A percentile compares a stretch with the other conserved stretches of the same genome.
phyloP scores from a whole-genome alignment of 306 rosid genomes.

The Gynostemma pentaphyllum region DNA sequence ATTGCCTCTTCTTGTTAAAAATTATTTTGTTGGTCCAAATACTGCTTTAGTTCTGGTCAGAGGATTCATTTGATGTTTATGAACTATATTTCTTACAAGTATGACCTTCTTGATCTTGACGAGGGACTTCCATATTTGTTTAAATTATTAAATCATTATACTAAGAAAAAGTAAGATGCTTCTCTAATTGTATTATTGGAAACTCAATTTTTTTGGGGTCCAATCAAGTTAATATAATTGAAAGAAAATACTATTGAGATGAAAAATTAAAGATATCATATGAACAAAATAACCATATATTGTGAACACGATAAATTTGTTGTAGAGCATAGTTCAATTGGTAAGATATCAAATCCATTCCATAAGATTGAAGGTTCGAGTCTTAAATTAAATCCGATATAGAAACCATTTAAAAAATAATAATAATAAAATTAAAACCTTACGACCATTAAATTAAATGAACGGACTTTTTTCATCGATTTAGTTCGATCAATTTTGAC shows the following conservation, averaged over 20 bases:
- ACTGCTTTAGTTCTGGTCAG: background rate
- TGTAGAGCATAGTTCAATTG: no score
- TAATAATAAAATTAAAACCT: no score
- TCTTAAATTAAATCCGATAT: no score
- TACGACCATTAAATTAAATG: no score
- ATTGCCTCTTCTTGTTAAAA: slow-evolving; percentile 45
- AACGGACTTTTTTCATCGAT: no score
- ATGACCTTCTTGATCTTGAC: background rate
- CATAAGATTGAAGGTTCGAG: no score
- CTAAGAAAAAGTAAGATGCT: background rate
- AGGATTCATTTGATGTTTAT: background rate
- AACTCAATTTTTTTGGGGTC: background rate
- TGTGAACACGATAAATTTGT: no score
- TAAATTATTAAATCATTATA: background rate
- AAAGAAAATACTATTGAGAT: no score
- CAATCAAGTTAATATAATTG: background rate
- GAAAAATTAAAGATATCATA: no score
- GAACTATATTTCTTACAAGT: slow-evolving; percentile 10
- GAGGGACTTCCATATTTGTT: background rate
- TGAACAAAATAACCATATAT: background rate
- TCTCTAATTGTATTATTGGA: background rate
- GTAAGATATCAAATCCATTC: no score
- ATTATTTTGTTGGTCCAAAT: background rate
- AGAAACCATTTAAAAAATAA: no score
- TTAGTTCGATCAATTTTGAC: no score